A percentile compares a stretch with the other conserved stretches of the same genome.
Conservation (phyloP, 2,329 filamentous ascomycete species). For the Pseudomassariella vexata region DNA sequence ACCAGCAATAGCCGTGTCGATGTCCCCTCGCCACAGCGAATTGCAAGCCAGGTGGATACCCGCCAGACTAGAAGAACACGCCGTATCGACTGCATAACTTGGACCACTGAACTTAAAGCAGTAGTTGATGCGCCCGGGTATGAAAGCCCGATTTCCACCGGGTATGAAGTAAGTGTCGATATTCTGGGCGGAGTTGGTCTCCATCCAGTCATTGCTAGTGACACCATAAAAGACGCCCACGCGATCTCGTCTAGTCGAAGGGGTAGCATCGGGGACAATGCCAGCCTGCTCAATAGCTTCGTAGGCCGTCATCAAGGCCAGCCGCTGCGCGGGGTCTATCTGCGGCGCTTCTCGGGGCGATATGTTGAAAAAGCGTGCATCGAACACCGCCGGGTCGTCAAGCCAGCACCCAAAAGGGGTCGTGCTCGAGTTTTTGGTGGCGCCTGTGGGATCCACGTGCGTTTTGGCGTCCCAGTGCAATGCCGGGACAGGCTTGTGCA, state of each 20-base stretch:
- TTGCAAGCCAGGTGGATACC: constrained; percentile 36
- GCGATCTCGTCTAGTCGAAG: constrained; percentile 10
- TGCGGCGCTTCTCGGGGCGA: constrained; percentile 16
- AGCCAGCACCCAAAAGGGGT: constrained; percentile 12
- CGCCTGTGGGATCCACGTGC: constrained; percentile 16
- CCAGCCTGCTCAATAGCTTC: constrained; percentile 62
- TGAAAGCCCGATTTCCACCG: constrained; percentile 27
- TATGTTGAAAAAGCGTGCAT: constrained; percentile 18
- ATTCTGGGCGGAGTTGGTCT: constrained; percentile 57
- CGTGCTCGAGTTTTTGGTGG: constrained; percentile 12
- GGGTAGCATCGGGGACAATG: constrained; percentile 13
- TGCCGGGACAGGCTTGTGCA: constrained; percentile 15
- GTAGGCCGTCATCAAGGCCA: constrained; percentile 59
- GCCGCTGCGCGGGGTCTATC: constrained; percentile 60
- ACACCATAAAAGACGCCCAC: constrained; percentile 16
- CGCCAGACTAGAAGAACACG: constrained; percentile 22
- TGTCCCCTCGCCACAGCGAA: constrained; percentile 56
- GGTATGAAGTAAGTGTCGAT: constrained; percentile 38
- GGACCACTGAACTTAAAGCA: constrained; percentile 26
- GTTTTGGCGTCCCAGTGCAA: constrained; percentile 13
- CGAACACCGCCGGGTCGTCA: constrained; percentile 15
- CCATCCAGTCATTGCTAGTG: constrained; percentile 40
- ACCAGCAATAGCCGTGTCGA: constrained; percentile 58
- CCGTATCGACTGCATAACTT: constrained; percentile 22
- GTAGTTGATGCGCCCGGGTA: constrained; percentile 30